Conservation (phyloP, 1,139 yeast species). For the Saccharomyces hybrid region DNA sequence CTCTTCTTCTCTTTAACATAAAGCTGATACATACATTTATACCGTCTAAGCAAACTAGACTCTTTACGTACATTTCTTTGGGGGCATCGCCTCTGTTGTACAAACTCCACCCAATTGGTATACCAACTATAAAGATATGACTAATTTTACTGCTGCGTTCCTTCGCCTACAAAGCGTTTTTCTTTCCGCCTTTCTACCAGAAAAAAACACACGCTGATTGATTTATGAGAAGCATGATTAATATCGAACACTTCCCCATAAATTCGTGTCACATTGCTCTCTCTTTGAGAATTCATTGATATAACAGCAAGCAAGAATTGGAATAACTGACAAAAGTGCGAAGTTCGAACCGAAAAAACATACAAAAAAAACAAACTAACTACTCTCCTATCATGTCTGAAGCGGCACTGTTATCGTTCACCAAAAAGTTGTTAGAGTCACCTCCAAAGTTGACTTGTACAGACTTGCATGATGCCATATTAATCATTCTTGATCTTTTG, state of each 20-base stretch:
- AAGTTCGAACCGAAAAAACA: not conserved
- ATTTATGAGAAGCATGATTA: not conserved
- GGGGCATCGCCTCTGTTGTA: not conserved
- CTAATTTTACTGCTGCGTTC: not conserved
- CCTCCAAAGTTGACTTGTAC: conserved; percentile 24
- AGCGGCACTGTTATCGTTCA: conserved; percentile 11
- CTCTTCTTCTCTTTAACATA: not conserved
- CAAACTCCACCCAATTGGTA: not conserved
- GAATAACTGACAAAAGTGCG: not conserved
- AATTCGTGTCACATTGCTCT: not conserved
- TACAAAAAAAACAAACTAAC: not conserved
- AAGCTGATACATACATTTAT: not conserved
- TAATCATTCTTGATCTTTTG: conserved; percentile 15
- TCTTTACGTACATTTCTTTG: not conserved
- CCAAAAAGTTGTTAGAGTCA: conserved; percentile 20
- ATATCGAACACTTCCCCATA: not conserved
- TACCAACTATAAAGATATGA: not conserved
- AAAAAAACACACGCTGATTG: not conserved
- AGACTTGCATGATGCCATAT: conserved; percentile 25
- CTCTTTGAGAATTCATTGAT: not conserved
- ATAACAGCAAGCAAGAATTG: not conserved
- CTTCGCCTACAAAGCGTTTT: not conserved
- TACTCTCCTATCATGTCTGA: conserved; percentile 2
- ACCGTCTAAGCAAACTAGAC: not conserved
- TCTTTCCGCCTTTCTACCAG: not conserved